Evolutionary conservation across 306 rosid species (phyloP).

Genomic region (Ammopiptanthus mongolicus): DNA sequence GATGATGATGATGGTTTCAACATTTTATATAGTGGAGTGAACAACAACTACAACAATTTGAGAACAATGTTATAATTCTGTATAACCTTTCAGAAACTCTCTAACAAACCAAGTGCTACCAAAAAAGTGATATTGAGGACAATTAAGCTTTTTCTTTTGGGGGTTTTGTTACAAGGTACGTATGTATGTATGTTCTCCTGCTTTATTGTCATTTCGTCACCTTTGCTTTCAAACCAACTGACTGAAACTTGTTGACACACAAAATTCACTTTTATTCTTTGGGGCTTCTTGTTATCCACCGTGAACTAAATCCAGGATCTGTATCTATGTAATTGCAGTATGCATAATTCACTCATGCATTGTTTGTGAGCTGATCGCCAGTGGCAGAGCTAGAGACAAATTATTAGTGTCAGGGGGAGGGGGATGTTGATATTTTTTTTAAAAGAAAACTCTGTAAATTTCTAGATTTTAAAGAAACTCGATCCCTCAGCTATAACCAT

Average conservation of each 20-base stretch:
- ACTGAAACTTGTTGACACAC: conserved; percentile 4
- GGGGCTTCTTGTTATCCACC: conserved; percentile 1
- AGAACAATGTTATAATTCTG: conserved; percentile 6
- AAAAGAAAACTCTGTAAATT: too few relatives aligned
- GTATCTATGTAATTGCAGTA: background rate
- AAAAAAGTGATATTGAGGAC: conserved; percentile 53
- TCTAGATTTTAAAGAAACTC: too few relatives aligned
- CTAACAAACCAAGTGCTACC: conserved; percentile 53
- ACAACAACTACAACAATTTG: too few relatives aligned
- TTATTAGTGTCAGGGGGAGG: too few relatives aligned
- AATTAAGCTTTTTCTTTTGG: conserved; percentile 64
- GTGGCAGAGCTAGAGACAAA: too few relatives aligned
- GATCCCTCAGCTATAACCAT: background rate
- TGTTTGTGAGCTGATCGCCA: background rate
- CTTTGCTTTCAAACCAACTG: background rate
- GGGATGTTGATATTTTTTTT: too few relatives aligned
- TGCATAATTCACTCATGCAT: background rate
- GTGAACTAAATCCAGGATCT: conserved; percentile 16
- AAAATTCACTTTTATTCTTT: background rate
- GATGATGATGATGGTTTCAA: background rate
- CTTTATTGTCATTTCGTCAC: background rate
- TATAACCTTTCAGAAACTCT: conserved; percentile 47
- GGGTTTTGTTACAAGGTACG: conserved; percentile 65
- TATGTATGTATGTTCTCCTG: conserved; percentile 15
- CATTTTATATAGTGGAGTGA: background rate